Conservation (phyloP, 345 rosid genomes). For the Hibiscus tridactylites region DNA sequence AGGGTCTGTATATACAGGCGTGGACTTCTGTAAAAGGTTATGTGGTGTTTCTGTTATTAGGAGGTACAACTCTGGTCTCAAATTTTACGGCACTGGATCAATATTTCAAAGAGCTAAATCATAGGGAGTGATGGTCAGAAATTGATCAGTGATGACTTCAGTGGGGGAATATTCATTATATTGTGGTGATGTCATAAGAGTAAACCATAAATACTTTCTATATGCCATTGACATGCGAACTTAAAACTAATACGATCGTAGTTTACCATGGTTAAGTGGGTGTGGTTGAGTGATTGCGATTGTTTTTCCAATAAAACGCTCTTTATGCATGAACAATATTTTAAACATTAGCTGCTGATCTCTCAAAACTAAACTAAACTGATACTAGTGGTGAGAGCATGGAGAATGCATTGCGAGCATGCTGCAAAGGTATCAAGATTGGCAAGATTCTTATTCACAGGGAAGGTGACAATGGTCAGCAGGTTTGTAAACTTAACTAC, state of each 20-base stretch:
- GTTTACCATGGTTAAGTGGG: background rate
- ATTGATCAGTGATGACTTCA: background rate
- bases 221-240: background rate
- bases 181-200: background rate
- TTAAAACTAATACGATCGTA: background rate
- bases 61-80: constrained; percentile 50
- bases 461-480: constrained; percentile 97
- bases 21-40: constrained; percentile 95
- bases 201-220: background rate
- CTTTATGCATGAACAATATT: background rate
- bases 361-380: constrained; percentile 8
- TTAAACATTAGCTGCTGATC: background rate
- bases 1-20: constrained; percentile 96
- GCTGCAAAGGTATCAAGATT: constrained; percentile 95
- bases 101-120: background rate
- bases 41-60: constrained; percentile 97
- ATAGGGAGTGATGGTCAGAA: background rate
- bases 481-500: constrained; percentile 35
- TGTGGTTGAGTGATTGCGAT: background rate
- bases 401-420: constrained; percentile 97
- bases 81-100: background rate
- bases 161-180: background rate
- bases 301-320: background rate
- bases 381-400: constrained; percentile 87
- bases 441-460: constrained; percentile 96